These are phyloP conservation scores for Forsythia viridissima DNA, from an alignment of 257 asterid genomes.

Conservation along the genomic window DNA sequence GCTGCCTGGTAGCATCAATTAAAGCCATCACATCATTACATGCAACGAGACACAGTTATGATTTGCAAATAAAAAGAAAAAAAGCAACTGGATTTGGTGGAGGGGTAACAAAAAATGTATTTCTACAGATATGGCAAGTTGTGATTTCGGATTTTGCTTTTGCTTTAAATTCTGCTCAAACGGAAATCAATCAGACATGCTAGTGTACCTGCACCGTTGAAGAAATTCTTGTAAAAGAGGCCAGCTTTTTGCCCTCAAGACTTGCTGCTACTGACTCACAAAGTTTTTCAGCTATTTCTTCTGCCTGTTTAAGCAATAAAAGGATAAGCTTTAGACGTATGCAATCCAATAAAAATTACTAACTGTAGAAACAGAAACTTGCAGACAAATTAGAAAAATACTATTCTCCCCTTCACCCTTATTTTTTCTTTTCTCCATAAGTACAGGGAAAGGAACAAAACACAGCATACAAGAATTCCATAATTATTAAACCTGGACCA, in stretches of 20 bases:
- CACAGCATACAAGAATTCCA: not conserved
- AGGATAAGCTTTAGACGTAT: not conserved
- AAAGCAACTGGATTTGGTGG: not conserved
- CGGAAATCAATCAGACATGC: not conserved
- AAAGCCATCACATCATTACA: slow-evolving; percentile 16
- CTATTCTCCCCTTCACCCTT: not conserved
- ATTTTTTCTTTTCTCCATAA: not conserved
- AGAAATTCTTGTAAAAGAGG: slow-evolving; percentile 88
- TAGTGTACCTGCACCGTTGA: slow-evolving; percentile 82
- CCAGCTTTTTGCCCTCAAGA: slow-evolving; percentile 88
- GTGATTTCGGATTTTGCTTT: not conserved
- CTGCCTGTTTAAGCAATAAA: slow-evolving; percentile 60
- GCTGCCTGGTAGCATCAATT: slow-evolving; percentile 61
- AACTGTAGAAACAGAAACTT: not conserved
- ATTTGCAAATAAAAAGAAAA: not conserved
- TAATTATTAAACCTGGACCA: too few species aligned
- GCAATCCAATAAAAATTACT: not conserved
- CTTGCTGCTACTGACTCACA: slow-evolving; percentile 98
- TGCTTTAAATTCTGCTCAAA: not conserved
- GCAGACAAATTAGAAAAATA: not conserved
- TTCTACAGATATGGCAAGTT: not conserved
- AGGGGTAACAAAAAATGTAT: not conserved
- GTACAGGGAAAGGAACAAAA: not conserved
- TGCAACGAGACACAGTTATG: not conserved
- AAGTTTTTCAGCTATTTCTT: slow-evolving; percentile 96